phyloP scores from a whole-genome alignment of 768 basidiomycete genomes.

The Coprinopsis marcescibilis region DNA sequence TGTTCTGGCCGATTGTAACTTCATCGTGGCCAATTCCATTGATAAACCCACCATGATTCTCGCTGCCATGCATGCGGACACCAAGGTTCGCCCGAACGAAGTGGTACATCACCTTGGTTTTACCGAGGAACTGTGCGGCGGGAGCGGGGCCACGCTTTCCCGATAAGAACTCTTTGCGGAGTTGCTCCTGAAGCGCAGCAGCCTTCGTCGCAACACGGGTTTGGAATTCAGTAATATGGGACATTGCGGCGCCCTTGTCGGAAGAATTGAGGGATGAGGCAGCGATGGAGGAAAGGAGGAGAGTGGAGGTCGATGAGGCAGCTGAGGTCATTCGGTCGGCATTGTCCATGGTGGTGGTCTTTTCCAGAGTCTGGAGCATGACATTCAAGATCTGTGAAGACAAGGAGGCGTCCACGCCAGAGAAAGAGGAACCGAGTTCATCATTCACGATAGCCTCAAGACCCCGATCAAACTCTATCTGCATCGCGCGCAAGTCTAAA shows the following conservation, averaged over 20 bases:
- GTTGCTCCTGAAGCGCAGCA: constrained; percentile 36
- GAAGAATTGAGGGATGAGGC: constrained; percentile 30
- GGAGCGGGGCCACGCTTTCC: constrained; percentile 58
- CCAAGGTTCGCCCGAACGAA: constrained; percentile 62
- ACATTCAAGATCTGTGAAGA: constrained; percentile 24
- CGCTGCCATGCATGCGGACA: constrained; percentile 70
- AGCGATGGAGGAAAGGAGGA: constrained; percentile 41
- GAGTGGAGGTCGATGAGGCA: constrained; percentile 49
- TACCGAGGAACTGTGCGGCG: constrained; percentile 55
- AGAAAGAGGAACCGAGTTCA: constrained; percentile 41
- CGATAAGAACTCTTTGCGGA: constrained; percentile 50
- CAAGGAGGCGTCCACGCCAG: background rate
- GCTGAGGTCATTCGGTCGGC: constrained; percentile 57
- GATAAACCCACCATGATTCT: constrained; percentile 48
- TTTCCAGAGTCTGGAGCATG: constrained; percentile 55
- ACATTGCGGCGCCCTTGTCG: constrained; percentile 14
- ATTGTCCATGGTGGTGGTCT: constrained; percentile 66
- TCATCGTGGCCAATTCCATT: constrained; percentile 44
- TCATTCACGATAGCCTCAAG: constrained; percentile 43
- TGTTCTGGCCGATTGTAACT: constrained; percentile 62
- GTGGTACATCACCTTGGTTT: constrained; percentile 62
- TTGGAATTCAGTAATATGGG: constrained; percentile 45
- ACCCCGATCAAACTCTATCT: constrained; percentile 49
- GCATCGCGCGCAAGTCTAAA: constrained; percentile 72
- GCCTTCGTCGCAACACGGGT: constrained; percentile 42